Base-by-base conservation (phyloP, 768 basidiomycete genomes). In the Cyathus striatus region DNA sequence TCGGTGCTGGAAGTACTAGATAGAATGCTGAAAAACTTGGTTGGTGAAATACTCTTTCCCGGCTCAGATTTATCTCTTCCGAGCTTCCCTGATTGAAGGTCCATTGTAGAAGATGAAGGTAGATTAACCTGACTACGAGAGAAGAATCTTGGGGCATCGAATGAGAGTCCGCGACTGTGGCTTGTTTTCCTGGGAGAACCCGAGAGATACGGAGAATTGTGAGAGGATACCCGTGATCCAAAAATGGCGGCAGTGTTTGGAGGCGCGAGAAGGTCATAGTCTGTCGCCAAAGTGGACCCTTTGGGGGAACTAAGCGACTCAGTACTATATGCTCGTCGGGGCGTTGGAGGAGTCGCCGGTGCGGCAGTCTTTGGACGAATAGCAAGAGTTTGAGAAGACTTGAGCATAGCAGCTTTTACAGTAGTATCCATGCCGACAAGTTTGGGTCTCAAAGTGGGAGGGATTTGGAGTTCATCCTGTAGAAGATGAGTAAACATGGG, bases 341-440 rank as follows among this genome's bases (percentile, higher is more conserved):
- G 78, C 3, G 79, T 75, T 14, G 57, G 50, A 2, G 78, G 75
- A 27, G 63, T 63, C 18, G 60, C 52, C 24, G 35, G 56, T 21
- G 59, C 54, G 16, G 27, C 27, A 14, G 62, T 50, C 20, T 59
- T 54, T 22, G 66, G 66, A 45, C 63, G 70, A 6, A 68, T 60
- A 16, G 73, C 64, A 59, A 88, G 66, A 21, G 76, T 75, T 23
- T 84, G 80, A 1, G 90, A 90, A 0, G 89, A 90, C 57, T 88
- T 90, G 43, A 95, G 69, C 88, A 95, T 93, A 10, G 87, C 88
- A 4, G 87, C 90, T 58, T 95, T 95, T 39, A 95, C 86, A 1
- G 84, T 80, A 0, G 82, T 66, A 44, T 94, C 89, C 78, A 95
- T 89, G 13, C 79, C 80, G 38, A 72, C 70, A 14, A 94, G 77